Percentiles rank a stretch among this genome's conserved stretches.
Conservation (phyloP, 192 early-diverging fungal species). For the Linnemannia hyalina region DNA sequence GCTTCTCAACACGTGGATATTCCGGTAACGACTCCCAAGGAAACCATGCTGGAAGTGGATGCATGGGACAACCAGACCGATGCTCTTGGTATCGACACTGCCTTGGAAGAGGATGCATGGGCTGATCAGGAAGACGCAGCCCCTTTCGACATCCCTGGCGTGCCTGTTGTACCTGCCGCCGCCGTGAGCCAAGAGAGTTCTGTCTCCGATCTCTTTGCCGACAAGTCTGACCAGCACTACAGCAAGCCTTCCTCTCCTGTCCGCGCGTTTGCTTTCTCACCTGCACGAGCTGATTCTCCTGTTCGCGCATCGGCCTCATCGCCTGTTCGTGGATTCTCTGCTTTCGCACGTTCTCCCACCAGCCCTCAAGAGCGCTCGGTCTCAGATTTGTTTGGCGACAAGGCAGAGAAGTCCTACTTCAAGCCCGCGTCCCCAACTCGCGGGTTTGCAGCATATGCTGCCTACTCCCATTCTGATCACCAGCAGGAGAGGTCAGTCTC, state of each 20-base stretch:
- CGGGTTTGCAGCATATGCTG: neutral
- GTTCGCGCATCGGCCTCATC: neutral
- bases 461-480: neutral
- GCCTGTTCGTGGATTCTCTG: neutral
- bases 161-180: neutral
- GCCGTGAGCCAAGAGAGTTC: neutral
- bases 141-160: neutral
- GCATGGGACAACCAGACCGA: neutral
- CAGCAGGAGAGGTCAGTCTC: neutral
- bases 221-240: neutral
- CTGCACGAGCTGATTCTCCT: neutral
- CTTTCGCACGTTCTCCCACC: neutral
- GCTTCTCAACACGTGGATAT: neutral
- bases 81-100: neutral
- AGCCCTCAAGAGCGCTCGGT: neutral
- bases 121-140: neutral
- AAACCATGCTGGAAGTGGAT: neutral
- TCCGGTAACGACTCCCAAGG: neutral
- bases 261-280: neutral
- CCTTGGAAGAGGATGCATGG: slow-evolving; percentile 21
- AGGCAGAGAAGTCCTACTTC: neutral
- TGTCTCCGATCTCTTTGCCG: neutral
- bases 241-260: neutral
- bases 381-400: neutral
- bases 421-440: neutral